Evolutionary conservation across 2,329 filamentous ascomycete genomes (phyloP).

Genomic region (Ceratocystis eucalypticola): DNA sequence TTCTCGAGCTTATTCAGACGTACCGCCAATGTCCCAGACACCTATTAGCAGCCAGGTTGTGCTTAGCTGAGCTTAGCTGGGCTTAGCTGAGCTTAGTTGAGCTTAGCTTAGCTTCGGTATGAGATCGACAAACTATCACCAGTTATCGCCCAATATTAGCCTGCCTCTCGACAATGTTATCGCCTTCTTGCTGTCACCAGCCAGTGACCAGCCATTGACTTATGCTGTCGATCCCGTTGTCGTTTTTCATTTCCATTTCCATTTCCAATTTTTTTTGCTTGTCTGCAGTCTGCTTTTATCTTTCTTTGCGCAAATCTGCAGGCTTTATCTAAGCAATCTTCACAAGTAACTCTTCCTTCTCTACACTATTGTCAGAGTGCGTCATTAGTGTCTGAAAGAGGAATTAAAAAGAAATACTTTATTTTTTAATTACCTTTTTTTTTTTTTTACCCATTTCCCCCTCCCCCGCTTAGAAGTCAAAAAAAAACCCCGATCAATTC

Average conservation of each 20-base stretch:
- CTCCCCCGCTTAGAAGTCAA: not conserved
- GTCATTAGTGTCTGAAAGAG: slow-evolving; percentile 5
- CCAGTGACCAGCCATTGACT: too few relatives aligned
- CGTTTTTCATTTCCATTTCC: not conserved
- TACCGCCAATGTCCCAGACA: not conserved
- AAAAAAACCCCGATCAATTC: not conserved
- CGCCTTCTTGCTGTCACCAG: too few relatives aligned
- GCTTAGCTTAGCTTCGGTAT: not conserved
- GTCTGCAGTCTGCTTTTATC: not conserved
- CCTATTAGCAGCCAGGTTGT: not conserved
- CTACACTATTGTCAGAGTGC: not conserved
- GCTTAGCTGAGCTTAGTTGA: not conserved
- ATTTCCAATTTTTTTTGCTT: not conserved
- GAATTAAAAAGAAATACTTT: not conserved
- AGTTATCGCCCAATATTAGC: too few relatives aligned
- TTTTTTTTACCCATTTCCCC: not conserved
- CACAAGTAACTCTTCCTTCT: not conserved
- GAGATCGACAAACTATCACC: not conserved
- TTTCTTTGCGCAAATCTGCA: not conserved
- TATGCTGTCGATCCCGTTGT: too few relatives aligned
- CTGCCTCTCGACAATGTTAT: too few relatives aligned
- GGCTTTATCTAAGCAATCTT: not conserved
- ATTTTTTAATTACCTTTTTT: not conserved
- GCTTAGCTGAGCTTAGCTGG: not conserved
- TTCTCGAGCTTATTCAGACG: not conserved